Base-by-base conservation (phyloP, 2,329 filamentous ascomycete genomes). In the Calonectria hawksworthii region DNA sequence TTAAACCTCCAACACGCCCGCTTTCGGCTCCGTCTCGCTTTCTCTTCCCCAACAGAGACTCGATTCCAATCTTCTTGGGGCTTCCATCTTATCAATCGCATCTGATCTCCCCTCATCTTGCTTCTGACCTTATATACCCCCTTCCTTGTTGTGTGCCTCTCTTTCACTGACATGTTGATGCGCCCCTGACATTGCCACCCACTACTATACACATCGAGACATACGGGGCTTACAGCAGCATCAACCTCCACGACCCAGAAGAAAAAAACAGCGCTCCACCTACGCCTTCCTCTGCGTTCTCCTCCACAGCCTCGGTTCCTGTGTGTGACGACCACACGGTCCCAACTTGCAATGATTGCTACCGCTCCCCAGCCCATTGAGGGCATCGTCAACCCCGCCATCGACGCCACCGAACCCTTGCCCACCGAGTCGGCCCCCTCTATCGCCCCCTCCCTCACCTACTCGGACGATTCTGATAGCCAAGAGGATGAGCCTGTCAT, bases 381-480 rank as follows among this genome's bases (percentile, higher is more conserved):
- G 73, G 79, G 81, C 67, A 82, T 81, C 68, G 85, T 87, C 73
- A 86, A 86, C 76, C 81, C 86, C 74, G 82, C 88, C 50, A 82
- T 86, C 75, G 83, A 87, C 34, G 82, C 84, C 41, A 78, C 84
- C 68, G 84, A 86, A 77, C 86, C 85, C 81, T 84, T 88, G 44
- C 87, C 88, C 26, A 84, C 87, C 75, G 88, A 89, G 76, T 85
- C 87, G 70, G 76, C 87, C 2, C 87, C 88, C 52, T 92, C 91
- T 16, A 85, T 89, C 63, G 91, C 90, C 0, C 92, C 92, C 1
- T 93, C 92, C 1, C 87, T 93, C 70, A 92, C 90, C 70, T 93
- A 91, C 80, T 93, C 91, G 18, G 91, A 90, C 76, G 89, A 92
- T 76, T 92, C 91, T 32, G 91, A 92, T 78, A 90, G 91, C 73